These are phyloP conservation scores for Cryptococcus sp. DNA, from an alignment of 1,284 basidiomycete species.

Conservation along the genomic window DNA sequence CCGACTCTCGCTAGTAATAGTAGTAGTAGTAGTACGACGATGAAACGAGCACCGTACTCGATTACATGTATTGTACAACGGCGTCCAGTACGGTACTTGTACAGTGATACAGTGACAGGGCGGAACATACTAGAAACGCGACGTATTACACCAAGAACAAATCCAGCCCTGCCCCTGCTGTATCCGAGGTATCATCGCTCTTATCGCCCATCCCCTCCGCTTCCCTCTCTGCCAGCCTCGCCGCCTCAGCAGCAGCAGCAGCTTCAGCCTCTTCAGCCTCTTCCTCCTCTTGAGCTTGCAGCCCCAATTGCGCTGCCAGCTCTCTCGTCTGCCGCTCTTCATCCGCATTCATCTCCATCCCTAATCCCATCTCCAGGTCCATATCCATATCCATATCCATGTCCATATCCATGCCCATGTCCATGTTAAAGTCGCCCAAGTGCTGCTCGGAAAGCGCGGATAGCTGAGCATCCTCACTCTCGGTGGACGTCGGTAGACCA, in stretches of 20 bases:
- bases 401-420: slow-evolving; percentile 7
- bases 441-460: too few species aligned
- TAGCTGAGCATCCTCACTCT: too few species aligned
- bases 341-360: neutral
- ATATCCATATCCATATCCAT: slow-evolving; percentile 1
- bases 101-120: too few species aligned
- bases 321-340: slow-evolving; percentile 1
- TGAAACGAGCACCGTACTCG: too few species aligned
- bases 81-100: too few species aligned
- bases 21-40: too few species aligned
- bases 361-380: neutral
- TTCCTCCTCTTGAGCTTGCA: neutral
- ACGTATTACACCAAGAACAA: neutral
- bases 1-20: too few species aligned
- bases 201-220: slow-evolving; percentile 2
- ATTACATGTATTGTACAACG: too few species aligned
- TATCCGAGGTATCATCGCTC: too few species aligned
- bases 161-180: neutral
- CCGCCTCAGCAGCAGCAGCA: neutral
- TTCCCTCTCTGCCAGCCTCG: neutral
- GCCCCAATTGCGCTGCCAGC: neutral
- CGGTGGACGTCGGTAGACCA: too few species aligned
- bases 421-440: slow-evolving; percentile 12
- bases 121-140: too few species aligned
- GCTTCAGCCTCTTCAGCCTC: neutral